Base-by-base conservation (phyloP, 192 early-diverging fungal species). In the Thamnidium elegans region DNA sequence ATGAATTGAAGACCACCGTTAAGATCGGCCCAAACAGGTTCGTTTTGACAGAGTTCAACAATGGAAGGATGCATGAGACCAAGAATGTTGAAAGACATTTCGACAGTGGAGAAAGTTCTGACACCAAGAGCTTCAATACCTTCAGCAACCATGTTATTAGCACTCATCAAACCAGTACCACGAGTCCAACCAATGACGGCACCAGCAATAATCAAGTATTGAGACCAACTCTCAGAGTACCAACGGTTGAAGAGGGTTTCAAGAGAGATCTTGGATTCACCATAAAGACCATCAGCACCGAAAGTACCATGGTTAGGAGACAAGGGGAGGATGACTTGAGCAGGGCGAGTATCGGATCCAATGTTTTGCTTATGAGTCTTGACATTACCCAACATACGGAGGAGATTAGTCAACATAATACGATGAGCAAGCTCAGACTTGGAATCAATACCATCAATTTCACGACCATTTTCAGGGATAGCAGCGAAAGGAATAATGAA, bases 241-340 rank as follows among this genome's bases (percentile, higher is more conserved):
- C 92, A 98, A 61, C 93, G 84, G 84, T 90, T 90, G 66, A 98
- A 79, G 63, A 96, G 77, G 36, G 93, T 94, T 78, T 98, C 95
- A 32, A 98, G 84, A 20, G 84, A 89, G 69, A 96, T 86, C 86
- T 98, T 98, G 63, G 93, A 91, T 73, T 98, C 95, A 58, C 87
- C 82, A 76, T 98, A 98, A 13, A 95, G 85, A 73, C 95, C 95
- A 65, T 98, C 91, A 55, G 75, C 78, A 62, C 95, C 95, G 69
- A 98, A 98, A 4, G 90, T 90, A 55, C 94, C 95, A 76, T 98
- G 95, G 85, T 98, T 98, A 55, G 95, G 95, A 61, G 95, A 98
- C 55, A 96, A 71, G 8, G 95, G 95, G 34, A 98, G 75, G 14
- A 98, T 79, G 23, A 91, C 90, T 50, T 89, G 87, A 19, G 95